Percentiles rank a stretch among this genome's conserved stretches.
Conservation (phyloP, 2,329 filamentous ascomycete genomes). For the Aspergillus bombycis region DNA sequence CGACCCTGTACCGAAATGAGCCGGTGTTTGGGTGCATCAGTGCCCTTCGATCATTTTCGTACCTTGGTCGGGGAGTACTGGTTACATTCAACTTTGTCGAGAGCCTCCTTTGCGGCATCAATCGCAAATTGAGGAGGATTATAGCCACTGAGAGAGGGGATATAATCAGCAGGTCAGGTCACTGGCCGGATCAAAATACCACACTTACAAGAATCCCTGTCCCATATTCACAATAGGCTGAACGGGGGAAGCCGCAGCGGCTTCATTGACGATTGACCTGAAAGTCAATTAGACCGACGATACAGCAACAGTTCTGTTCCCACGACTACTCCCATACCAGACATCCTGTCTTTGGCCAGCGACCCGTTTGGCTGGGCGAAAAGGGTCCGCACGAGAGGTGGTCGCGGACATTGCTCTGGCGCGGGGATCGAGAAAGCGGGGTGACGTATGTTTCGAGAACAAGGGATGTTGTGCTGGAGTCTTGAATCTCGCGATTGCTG, state of each 20-base stretch:
- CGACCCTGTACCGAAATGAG: slow-evolving; percentile 61
- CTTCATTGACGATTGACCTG: slow-evolving; percentile 70
- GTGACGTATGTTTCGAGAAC: slow-evolving; percentile 11
- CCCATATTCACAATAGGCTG: slow-evolving; percentile 72
- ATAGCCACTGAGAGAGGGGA: slow-evolving; percentile 63
- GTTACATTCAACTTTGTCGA: slow-evolving; percentile 94
- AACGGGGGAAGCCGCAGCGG: slow-evolving; percentile 64
- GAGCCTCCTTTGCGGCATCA: slow-evolving; percentile 84
- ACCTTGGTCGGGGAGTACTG: slow-evolving; percentile 95
- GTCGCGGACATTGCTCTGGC: slow-evolving; percentile 45
- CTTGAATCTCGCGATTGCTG: slow-evolving; percentile 1
- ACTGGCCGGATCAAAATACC: not conserved
- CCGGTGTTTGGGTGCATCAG: not conserved
- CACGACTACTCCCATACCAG: slow-evolving; percentile 37
- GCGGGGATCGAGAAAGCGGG: slow-evolving; percentile 24
- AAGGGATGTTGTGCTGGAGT: not conserved
- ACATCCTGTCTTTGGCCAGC: slow-evolving; percentile 57
- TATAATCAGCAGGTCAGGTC: not conserved
- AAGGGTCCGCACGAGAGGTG: slow-evolving; percentile 43
- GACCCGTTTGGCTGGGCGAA: slow-evolving; percentile 51
- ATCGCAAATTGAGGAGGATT: slow-evolving; percentile 91
- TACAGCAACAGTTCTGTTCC: not conserved
- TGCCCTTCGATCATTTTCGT: slow-evolving; percentile 11
- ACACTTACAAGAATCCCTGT: slow-evolving; percentile 60
- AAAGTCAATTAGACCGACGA: slow-evolving; percentile 16